Conservation (phyloP, 768 basidiomycete species). For the Kockovaella imperatae region DNA sequence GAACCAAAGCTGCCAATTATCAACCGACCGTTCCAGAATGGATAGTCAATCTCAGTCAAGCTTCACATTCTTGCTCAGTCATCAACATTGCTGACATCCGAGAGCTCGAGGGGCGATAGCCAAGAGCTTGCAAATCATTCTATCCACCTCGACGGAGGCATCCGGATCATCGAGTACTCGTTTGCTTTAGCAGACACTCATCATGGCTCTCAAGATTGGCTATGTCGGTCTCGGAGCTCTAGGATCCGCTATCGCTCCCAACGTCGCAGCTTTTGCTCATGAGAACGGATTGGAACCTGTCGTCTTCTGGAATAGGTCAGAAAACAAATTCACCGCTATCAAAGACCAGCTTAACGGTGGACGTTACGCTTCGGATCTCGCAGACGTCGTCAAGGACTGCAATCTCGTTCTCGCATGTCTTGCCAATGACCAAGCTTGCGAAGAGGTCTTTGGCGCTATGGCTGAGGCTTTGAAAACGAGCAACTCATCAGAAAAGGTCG, state of each 20-base stretch:
- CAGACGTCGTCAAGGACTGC: conserved; percentile 12
- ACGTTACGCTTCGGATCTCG: conserved; percentile 1
- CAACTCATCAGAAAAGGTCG: conserved; percentile 3
- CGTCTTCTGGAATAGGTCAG: conserved; percentile 18
- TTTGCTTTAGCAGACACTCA: background rate
- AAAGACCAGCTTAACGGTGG: background rate
- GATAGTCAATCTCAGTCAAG: too few relatives aligned
- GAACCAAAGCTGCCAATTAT: too few relatives aligned
- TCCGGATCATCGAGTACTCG: too few relatives aligned
- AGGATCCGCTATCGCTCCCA: conserved; percentile 13
- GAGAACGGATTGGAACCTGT: conserved; percentile 5
- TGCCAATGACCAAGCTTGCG: conserved; percentile 18
- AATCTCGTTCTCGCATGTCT: conserved; percentile 20
- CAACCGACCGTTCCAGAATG: too few relatives aligned
- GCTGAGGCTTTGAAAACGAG: conserved; percentile 3
- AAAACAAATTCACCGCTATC: conserved; percentile 11
- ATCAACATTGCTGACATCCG: too few relatives aligned
- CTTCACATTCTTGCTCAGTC: too few relatives aligned
- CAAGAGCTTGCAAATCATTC: too few relatives aligned
- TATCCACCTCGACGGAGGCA: too few relatives aligned
- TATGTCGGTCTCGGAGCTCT: conserved; percentile 23
- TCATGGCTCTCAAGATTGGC: conserved; percentile 7
- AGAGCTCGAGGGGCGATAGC: too few relatives aligned
- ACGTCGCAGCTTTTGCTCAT: conserved; percentile 12
- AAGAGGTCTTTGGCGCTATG: conserved; percentile 13